These are phyloP conservation scores for Trichoderma semiorbis DNA, from an alignment of 2,329 filamentous ascomycete genomes.

Conservation along the genomic window DNA sequence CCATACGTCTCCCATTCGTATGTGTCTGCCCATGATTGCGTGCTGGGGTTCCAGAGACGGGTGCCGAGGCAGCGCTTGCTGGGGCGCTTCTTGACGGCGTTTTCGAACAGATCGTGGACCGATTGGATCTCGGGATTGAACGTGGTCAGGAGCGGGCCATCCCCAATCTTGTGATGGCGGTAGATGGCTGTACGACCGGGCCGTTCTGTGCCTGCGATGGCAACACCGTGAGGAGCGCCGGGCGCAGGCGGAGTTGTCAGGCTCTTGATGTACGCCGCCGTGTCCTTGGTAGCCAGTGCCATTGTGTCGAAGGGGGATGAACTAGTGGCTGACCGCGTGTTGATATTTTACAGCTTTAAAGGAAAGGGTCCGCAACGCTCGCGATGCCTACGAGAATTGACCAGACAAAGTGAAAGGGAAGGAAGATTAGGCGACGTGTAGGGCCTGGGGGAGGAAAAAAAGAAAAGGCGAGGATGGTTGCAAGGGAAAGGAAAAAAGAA, in stretches of 20 bases:
- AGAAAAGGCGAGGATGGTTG: background rate
- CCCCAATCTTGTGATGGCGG: constrained; percentile 73
- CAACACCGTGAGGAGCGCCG: constrained; percentile 73
- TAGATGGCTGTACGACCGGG: constrained; percentile 75
- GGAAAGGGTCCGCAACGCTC: background rate
- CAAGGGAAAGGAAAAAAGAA: background rate
- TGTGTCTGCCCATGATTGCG: constrained; percentile 67
- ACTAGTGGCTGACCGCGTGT: background rate
- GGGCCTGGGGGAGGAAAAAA: background rate
- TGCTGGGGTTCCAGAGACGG: constrained; percentile 72
- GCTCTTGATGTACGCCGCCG: constrained; percentile 46
- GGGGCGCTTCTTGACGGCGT: constrained; percentile 57
- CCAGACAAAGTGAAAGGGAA: background rate
- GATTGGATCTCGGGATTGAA: constrained; percentile 69
- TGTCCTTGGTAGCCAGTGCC: constrained; percentile 35
- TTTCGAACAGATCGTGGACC: constrained; percentile 77
- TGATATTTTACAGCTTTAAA: background rate
- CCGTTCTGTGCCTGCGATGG: constrained; percentile 69
- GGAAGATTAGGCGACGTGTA: background rate
- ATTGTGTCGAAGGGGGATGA: constrained; percentile 24
- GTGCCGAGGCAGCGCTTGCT: constrained; percentile 74
- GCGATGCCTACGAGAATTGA: constrained; percentile 6
- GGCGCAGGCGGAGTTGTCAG: constrained; percentile 63
- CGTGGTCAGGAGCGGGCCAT: constrained; percentile 67
- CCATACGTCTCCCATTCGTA: constrained; percentile 83